Conservation (phyloP, 352 stramenopile genomes). For the Phytophthora chlamydospora region DNA sequence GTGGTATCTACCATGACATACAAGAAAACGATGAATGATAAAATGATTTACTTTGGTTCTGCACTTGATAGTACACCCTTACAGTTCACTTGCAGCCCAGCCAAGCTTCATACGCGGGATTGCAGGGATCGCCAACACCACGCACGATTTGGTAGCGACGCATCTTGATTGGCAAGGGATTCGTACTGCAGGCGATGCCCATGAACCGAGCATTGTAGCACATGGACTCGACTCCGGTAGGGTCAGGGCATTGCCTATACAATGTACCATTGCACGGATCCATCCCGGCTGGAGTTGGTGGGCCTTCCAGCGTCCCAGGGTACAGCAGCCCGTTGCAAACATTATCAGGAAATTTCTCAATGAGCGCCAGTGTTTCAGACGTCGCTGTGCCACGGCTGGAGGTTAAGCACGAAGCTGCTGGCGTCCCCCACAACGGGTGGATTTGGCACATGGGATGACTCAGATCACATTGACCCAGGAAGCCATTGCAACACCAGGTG, state of each 20-base stretch:
- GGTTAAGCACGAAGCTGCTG: slow-evolving; percentile 21
- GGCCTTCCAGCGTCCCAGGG: slow-evolving; percentile 17
- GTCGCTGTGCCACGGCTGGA: slow-evolving; percentile 12
- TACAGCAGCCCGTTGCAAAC: slow-evolving; percentile 29
- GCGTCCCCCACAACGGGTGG: slow-evolving; percentile 28
- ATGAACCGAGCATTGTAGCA: slow-evolving; percentile 46
- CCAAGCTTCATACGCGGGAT: slow-evolving; percentile 38
- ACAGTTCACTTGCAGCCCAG: slow-evolving; percentile 31
- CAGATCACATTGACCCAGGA: slow-evolving; percentile 28
- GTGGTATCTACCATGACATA: no score
- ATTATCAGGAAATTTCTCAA: slow-evolving; percentile 25
- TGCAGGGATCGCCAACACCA: slow-evolving; percentile 29
- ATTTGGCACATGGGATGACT: slow-evolving; percentile 25
- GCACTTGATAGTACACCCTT: no score
- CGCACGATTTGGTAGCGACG: slow-evolving; percentile 30
- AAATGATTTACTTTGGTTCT: no score
- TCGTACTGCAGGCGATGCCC: slow-evolving; percentile 32
- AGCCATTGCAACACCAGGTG: slow-evolving; percentile 42
- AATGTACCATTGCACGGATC: slow-evolving; percentile 46
- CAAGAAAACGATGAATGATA: no score
- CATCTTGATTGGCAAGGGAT: slow-evolving; percentile 32
- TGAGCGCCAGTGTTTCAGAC: slow-evolving; percentile 19
- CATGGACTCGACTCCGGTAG: slow-evolving; percentile 27
- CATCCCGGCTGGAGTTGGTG: slow-evolving; percentile 24
- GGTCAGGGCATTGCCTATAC: slow-evolving; percentile 39